Conservation (phyloP, 2,329 filamentous ascomycete genomes). For the Aspergillus calidoustus region DNA sequence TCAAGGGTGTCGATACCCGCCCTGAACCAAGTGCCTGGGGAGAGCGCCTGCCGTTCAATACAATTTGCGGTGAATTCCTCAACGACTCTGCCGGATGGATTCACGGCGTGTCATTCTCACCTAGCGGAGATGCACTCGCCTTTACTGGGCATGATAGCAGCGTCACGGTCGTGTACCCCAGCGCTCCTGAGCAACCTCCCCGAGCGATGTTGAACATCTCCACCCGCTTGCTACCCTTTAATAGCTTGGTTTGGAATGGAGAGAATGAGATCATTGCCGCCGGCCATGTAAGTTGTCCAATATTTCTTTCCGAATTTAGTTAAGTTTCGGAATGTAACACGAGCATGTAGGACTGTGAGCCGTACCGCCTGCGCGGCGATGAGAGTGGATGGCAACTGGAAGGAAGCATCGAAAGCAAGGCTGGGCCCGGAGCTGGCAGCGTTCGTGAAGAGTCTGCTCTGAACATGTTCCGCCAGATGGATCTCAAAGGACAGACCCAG, state of each 20-base stretch:
- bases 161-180: slow-evolving; percentile 94
- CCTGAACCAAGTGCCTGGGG: slow-evolving; percentile 91
- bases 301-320: not conserved
- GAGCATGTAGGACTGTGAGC: slow-evolving; percentile 67
- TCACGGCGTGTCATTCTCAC: slow-evolving; percentile 90
- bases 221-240: slow-evolving; percentile 89
- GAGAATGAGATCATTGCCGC: slow-evolving; percentile 95
- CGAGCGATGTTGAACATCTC: slow-evolving; percentile 86
- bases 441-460: slow-evolving; percentile 85
- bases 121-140: slow-evolving; percentile 87
- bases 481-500: slow-evolving; percentile 88
- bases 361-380: slow-evolving; percentile 83
- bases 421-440: slow-evolving; percentile 61
- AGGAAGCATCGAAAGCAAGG: slow-evolving; percentile 79
- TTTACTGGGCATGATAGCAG: slow-evolving; percentile 96
- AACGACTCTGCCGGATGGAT: slow-evolving; percentile 98
- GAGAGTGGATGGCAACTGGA: slow-evolving; percentile 81
- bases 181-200: slow-evolving; percentile 86
- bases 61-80: slow-evolving; percentile 92
- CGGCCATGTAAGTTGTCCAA: slow-evolving; percentile 67
- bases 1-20: slow-evolving; percentile 89
- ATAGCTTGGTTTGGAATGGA: slow-evolving; percentile 87
- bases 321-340: slow-evolving; percentile 7
- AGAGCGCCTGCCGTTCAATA: slow-evolving; percentile 95
- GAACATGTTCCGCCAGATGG: slow-evolving; percentile 99